Evolutionary conservation across 371 early-diverging fungal genomes (phyloP).

Genomic region (Quaeritorhiza haematococci): DNA sequence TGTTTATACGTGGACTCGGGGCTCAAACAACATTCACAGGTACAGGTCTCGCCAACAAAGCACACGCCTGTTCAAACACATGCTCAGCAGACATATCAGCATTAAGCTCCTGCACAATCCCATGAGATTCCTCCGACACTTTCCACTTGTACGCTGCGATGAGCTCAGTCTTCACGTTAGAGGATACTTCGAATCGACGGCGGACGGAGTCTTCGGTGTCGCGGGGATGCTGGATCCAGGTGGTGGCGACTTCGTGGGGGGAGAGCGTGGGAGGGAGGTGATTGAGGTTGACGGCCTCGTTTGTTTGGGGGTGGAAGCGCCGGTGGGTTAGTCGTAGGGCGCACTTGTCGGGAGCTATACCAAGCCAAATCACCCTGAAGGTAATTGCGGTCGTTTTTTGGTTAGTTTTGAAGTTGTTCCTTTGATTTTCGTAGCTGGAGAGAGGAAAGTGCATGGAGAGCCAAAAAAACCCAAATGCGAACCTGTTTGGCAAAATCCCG

Average conservation of each 20-base stretch:
- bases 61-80: too few relatives aligned
- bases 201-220: not conserved
- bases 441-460: not conserved
- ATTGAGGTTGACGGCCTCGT: not conserved
- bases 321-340: slow-evolving; percentile 19
- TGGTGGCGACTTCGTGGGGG: not conserved
- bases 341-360: slow-evolving; percentile 20
- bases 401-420: not conserved
- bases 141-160: not conserved
- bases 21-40: too few relatives aligned
- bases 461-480: not conserved
- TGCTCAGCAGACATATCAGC: not conserved
- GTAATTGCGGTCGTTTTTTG: not conserved
- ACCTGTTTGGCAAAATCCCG: slow-evolving; percentile 41
- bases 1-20: too few relatives aligned
- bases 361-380: slow-evolving; percentile 33
- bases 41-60: too few relatives aligned
- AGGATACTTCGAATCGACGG: not conserved
- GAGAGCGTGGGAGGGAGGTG: not conserved
- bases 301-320: slow-evolving; percentile 27
- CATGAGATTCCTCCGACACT: not conserved
- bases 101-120: not conserved
- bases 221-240: not conserved
- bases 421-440: not conserved
- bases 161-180: not conserved